phyloP scores from a whole-genome alignment of 768 basidiomycete species.

The Trametes sanguinea region DNA sequence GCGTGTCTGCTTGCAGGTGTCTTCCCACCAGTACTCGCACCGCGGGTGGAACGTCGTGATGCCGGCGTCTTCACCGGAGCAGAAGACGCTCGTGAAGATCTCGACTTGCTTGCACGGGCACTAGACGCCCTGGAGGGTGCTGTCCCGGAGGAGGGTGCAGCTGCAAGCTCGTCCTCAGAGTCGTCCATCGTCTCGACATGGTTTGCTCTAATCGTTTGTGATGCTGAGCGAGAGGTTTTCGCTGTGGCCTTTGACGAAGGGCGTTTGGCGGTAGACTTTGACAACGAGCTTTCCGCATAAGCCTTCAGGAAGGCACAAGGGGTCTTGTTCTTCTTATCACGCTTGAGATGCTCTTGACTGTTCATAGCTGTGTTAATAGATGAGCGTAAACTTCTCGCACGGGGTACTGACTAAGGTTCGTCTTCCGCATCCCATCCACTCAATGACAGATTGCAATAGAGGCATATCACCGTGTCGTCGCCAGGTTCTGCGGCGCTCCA shows the following conservation, averaged over 20 bases:
- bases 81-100: conserved; percentile 25
- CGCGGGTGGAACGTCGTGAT: conserved; percentile 26
- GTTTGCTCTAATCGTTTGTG: conserved; percentile 23
- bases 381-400: not conserved
- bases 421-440: conserved; percentile 88
- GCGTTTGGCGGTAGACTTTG: conserved; percentile 29
- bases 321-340: conserved; percentile 50
- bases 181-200: conserved; percentile 15
- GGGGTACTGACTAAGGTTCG: conserved; percentile 71
- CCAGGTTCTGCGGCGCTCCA: conserved; percentile 66
- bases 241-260: conserved; percentile 33
- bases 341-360: conserved; percentile 77
- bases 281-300: conserved; percentile 2
- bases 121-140: conserved; percentile 7
- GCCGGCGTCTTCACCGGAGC: conserved; percentile 24
- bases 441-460: conserved; percentile 79
- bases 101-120: conserved; percentile 13
- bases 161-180: conserved; percentile 33
- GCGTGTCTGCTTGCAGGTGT: conserved; percentile 20
- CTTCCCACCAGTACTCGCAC: conserved; percentile 19
- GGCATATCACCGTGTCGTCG: conserved; percentile 82
- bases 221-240: conserved; percentile 24
- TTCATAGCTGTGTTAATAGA: not conserved
- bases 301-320: conserved; percentile 47
- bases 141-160: conserved; percentile 12